Conservation (phyloP, 2,329 filamentous ascomycete genomes). For the Sporothrix curviconia region DNA sequence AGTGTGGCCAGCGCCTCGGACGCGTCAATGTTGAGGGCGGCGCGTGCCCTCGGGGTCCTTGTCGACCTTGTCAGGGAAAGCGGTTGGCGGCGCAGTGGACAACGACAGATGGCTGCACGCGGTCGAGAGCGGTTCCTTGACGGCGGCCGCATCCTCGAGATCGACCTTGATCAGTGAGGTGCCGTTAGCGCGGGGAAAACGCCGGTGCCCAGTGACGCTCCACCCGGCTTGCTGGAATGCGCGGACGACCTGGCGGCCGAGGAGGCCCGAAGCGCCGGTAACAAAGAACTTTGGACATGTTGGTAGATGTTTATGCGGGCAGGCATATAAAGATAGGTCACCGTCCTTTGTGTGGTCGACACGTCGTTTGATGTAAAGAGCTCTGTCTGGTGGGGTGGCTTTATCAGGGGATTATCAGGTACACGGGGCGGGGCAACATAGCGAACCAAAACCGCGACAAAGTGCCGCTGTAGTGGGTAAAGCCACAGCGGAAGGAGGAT, state of each 20-base stretch:
- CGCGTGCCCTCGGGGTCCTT: constrained; percentile 68
- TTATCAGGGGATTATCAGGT: not conserved
- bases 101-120: constrained; percentile 64
- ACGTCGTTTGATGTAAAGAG: not conserved
- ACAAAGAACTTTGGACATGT: constrained; percentile 52
- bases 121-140: constrained; percentile 44
- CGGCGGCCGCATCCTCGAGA: constrained; percentile 39
- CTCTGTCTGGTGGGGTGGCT: not conserved
- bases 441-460: constrained; percentile 2
- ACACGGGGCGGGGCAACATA: not conserved
- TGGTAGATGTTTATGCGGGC: not conserved
- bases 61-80: constrained; percentile 77
- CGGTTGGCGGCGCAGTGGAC: constrained; percentile 85
- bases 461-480: no score
- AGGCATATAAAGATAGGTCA: not conserved
- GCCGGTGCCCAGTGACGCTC: constrained; percentile 65
- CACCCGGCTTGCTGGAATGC: constrained; percentile 63
- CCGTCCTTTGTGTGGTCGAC: no score
- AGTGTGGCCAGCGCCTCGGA: constrained; percentile 59
- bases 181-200: constrained; percentile 65
- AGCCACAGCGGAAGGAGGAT: no score
- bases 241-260: constrained; percentile 70
- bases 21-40: constrained; percentile 65
- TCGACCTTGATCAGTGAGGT: constrained; percentile 58
- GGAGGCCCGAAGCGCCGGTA: constrained; percentile 77